A percentile compares a stretch with the other conserved stretches of the same genome.
phyloP scores from a whole-genome alignment of 2,329 filamentous ascomycete genomes.

The Botrytis sinoallii region DNA sequence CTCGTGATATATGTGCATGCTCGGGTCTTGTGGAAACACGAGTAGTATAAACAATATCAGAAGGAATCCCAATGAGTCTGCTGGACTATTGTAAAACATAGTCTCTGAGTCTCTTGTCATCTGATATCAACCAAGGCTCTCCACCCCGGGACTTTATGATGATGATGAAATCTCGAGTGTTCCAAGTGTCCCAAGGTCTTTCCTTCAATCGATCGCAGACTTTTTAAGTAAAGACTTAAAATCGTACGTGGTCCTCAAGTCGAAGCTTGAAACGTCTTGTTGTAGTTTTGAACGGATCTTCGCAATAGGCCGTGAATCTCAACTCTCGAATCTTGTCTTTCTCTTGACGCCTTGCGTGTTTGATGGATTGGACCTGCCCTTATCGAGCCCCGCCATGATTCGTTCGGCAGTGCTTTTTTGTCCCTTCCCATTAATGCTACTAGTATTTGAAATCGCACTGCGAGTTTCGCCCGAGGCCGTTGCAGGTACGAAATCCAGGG shows the following conservation, averaged over 20 bases:
- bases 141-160: background rate
- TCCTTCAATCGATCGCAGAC: background rate
- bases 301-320: constrained; percentile 21
- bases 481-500: constrained; percentile 38
- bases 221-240: background rate
- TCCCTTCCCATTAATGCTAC: constrained; percentile 19
- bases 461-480: constrained; percentile 29
- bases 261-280: background rate
- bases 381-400: constrained; percentile 38
- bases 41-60: constrained; percentile 1
- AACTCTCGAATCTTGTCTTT: constrained; percentile 38
- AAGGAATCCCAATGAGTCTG: background rate
- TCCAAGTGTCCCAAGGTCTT: background rate
- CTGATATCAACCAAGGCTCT: background rate
- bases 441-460: constrained; percentile 28
- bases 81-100: background rate
- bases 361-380: constrained; percentile 34
- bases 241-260: background rate
- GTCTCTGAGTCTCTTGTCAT: background rate
- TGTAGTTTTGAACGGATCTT: background rate
- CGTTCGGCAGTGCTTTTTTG: constrained; percentile 38
- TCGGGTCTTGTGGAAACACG: constrained; percentile 7
- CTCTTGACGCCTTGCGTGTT: constrained; percentile 36
- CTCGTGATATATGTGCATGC: constrained; percentile 26
- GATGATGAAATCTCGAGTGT: background rate